phyloP scores from a whole-genome alignment of 352 stramenopile species.

The Phytophthora macrochlamydospora region DNA sequence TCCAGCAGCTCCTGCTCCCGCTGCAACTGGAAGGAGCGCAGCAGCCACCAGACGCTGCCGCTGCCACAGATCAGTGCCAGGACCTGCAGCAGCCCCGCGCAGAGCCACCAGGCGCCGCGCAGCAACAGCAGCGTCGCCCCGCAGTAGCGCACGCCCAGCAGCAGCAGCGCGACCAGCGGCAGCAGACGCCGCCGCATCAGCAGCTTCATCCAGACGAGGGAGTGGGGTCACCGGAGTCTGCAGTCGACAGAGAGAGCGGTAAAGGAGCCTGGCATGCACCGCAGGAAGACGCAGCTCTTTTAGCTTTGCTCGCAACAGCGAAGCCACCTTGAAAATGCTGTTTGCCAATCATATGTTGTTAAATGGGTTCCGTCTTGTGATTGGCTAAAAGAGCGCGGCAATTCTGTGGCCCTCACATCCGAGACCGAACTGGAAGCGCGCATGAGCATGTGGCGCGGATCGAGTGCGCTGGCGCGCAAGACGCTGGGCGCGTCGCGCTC shows the following conservation, averaged over 20 bases:
- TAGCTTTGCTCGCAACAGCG: too few species aligned
- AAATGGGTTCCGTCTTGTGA: too few species aligned
- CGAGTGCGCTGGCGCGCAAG: slow-evolving; percentile 32
- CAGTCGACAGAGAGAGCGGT: too few species aligned
- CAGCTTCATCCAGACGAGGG: slow-evolving; percentile 14
- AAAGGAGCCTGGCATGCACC: too few species aligned
- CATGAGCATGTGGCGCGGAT: slow-evolving; percentile 45
- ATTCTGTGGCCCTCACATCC: slow-evolving; percentile 15
- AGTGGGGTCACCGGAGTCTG: too few species aligned
- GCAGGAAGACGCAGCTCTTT: too few species aligned
- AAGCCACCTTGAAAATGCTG: too few species aligned
- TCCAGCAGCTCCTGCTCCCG: slow-evolving; percentile 69
- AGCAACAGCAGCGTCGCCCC: slow-evolving; percentile 24
- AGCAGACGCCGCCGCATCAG: slow-evolving; percentile 20
- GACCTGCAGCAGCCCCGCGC: slow-evolving; percentile 45
- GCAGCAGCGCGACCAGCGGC: slow-evolving; percentile 16
- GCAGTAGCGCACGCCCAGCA: slow-evolving; percentile 28
- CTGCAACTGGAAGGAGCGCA: slow-evolving; percentile 68
- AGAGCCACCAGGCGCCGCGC: slow-evolving; percentile 26
- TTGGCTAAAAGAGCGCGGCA: too few species aligned
- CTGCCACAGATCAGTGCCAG: slow-evolving; percentile 49
- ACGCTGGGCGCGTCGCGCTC: slow-evolving; percentile 10
- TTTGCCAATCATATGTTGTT: too few species aligned
- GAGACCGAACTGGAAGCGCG: too few species aligned
- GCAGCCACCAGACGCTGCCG: slow-evolving; percentile 61